Conservation (phyloP, 2,329 filamentous ascomycete genomes). For the Aspergillus sp. region DNA sequence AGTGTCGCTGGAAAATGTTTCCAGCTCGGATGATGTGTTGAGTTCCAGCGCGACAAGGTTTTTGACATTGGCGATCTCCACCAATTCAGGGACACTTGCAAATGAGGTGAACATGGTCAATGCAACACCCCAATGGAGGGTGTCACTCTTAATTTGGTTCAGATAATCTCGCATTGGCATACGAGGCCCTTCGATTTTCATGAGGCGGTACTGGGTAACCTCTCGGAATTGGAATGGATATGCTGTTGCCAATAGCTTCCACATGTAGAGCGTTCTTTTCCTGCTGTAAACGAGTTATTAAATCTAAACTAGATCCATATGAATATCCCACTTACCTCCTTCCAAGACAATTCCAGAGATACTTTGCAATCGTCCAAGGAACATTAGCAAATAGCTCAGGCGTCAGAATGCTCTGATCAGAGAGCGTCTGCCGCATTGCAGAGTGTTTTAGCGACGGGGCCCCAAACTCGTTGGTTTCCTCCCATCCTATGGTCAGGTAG, state of each 20-base stretch:
- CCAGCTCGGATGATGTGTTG: conserved; percentile 12
- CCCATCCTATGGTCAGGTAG: conserved; percentile 23
- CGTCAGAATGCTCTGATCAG: conserved; percentile 32
- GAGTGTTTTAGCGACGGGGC: conserved; percentile 29
- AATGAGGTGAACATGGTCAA: conserved; percentile 29
- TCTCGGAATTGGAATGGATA: conserved; percentile 32
- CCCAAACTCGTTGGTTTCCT: conserved; percentile 18
- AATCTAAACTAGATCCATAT: not conserved
- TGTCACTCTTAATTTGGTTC: conserved; percentile 24
- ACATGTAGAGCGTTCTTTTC: conserved; percentile 36
- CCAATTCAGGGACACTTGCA: conserved; percentile 28
- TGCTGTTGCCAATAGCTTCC: conserved; percentile 35
- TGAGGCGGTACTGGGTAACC: conserved; percentile 20
- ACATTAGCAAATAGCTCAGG: conserved; percentile 29
- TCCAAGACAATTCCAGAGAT: conserved; percentile 34
- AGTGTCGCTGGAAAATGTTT: conserved; percentile 4
- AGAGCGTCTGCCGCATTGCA: conserved; percentile 25
- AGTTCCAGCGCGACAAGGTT: conserved; percentile 38
- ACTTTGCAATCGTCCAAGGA: conserved; percentile 34
- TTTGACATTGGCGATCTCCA: conserved; percentile 30
- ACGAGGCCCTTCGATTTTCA: conserved; percentile 23
- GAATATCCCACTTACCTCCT: conserved; percentile 22
- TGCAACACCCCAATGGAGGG: conserved; percentile 27
- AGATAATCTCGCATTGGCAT: conserved; percentile 31
- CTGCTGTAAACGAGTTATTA: conserved; percentile 15